Evolutionary conservation across 768 basidiomycete species (phyloP), one percentile per base, ranked within the genome.

Genomic region (Bullera alba): DNA sequence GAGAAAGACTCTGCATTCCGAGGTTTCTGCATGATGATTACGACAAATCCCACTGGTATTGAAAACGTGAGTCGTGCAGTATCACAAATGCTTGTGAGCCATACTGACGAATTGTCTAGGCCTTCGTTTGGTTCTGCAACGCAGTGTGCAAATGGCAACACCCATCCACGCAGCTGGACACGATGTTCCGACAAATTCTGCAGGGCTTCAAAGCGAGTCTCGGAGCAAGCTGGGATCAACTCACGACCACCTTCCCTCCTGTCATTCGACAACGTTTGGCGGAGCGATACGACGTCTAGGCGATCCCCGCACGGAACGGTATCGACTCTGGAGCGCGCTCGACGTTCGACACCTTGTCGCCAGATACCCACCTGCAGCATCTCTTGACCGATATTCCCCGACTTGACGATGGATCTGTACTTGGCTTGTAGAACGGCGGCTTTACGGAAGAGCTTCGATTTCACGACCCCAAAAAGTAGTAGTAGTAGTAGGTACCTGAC

Each of bases 1-100:
- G 95, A 99, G 77, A 99, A 97, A 75, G 95, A 96, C 66, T 96
- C 91, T 19, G 95, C 95, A 5, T 99, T 97, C 82, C 80, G 92
- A 50, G 95, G 95, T 2, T 81, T 99, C 63, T 99, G 95, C 74
- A 88, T 88, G 25, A 83, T 96, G 30, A 89, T 97, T 53, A 88
- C 92, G 73, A 82, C 82, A 26, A 99, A 99, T 70, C 95, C 95
- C 16, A 81, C 81, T 54, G 95, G 93, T 2, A 88, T 96, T 53
- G 81, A 87, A 36, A 90, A 90, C 81, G 91, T 86, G 49, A 54
- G 83, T 74, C 5, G 16, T 15, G 12, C n/a, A 17, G 4, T 44
- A 26, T 7, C 22, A 29, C 14, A 23, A 38, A n/a, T n/a, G n/a
- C n/a, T n/a, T n/a, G n/a, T n/a, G n/a, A n/a, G n/a, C n/a, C n/a